A percentile compares a stretch with the other conserved stretches of the same genome.
Evolutionary conservation across 2,329 filamentous ascomycete species (phyloP).

Genomic region (Teratosphaeria pseudoeucalypti): DNA sequence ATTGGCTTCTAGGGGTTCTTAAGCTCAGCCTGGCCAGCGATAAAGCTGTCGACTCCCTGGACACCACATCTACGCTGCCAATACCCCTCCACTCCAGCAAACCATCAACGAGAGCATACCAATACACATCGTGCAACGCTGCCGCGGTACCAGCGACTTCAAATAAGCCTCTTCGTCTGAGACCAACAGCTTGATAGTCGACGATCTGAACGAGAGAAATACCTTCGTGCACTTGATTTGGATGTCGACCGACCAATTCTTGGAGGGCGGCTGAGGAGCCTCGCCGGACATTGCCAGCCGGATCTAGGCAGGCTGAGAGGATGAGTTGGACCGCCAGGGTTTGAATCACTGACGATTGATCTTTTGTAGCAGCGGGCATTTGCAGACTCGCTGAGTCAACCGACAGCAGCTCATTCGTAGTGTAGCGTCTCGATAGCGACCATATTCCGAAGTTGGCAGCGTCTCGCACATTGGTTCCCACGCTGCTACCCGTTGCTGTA

Average conservation of each 20-base stretch:
- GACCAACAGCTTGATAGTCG: constrained; percentile 85
- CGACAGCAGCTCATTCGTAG: constrained; percentile 61
- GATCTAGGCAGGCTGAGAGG: constrained; percentile 72
- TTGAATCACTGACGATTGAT: constrained; percentile 36
- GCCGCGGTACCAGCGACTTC: constrained; percentile 64
- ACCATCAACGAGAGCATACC: constrained; percentile 57
- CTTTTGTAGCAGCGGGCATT: neutral
- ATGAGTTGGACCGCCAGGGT: constrained; percentile 72
- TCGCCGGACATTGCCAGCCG: constrained; percentile 83
- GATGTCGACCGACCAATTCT: constrained; percentile 86
- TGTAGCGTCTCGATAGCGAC: constrained; percentile 80
- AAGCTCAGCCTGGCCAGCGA: neutral
- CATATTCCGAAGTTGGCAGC: constrained; percentile 95
- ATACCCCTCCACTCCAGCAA: constrained; percentile 80
- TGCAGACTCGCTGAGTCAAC: constrained; percentile 36
- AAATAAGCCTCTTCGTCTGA: constrained; percentile 71
- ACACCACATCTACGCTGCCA: constrained; percentile 64
- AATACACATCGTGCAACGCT: constrained; percentile 52
- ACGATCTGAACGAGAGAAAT: constrained; percentile 81
- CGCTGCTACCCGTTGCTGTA: constrained; percentile 69
- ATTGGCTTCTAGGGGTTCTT: neutral
- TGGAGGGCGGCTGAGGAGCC: constrained; percentile 89
- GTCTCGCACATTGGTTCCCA: constrained; percentile 85
- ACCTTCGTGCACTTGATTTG: constrained; percentile 69
- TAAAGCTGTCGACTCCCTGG: constrained; percentile 61